Conservation (phyloP, 176 grass and related monocot species). For the Lolium multiflorum region DNA sequence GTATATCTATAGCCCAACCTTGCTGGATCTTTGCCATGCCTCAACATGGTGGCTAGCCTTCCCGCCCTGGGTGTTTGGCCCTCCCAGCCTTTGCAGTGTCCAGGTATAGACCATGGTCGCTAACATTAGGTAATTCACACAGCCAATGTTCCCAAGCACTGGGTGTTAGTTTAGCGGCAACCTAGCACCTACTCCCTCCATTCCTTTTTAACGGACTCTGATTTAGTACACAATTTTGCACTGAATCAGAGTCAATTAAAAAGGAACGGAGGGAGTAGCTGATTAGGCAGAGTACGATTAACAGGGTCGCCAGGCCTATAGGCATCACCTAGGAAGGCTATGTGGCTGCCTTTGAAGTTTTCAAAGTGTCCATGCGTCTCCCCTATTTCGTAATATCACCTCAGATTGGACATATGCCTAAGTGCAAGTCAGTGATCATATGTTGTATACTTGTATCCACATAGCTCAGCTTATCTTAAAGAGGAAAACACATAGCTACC, state of each 20-base stretch:
- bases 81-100: not conserved
- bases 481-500: not conserved
- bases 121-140: too few species aligned
- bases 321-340: not conserved
- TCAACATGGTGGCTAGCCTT: not conserved
- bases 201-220: too few species aligned
- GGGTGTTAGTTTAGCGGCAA: not conserved
- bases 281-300: not conserved
- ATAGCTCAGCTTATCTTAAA: not conserved
- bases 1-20: not conserved
- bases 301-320: not conserved
- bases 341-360: not conserved
- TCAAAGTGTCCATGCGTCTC: not conserved
- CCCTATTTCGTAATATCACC: not conserved
- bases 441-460: not conserved
- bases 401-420: not conserved
- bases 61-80: not conserved
- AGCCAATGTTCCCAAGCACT: too few species aligned
- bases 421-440: not conserved
- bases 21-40: not conserved
- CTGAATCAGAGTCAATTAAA: too few species aligned
- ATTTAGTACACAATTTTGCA: too few species aligned
- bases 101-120: too few species aligned
- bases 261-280: not conserved
- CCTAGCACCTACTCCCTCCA: not conserved